These are phyloP conservation scores for Talaromyces sp. DNA, from an alignment of 2,329 filamentous ascomycete species.

Conservation along the genomic window DNA sequence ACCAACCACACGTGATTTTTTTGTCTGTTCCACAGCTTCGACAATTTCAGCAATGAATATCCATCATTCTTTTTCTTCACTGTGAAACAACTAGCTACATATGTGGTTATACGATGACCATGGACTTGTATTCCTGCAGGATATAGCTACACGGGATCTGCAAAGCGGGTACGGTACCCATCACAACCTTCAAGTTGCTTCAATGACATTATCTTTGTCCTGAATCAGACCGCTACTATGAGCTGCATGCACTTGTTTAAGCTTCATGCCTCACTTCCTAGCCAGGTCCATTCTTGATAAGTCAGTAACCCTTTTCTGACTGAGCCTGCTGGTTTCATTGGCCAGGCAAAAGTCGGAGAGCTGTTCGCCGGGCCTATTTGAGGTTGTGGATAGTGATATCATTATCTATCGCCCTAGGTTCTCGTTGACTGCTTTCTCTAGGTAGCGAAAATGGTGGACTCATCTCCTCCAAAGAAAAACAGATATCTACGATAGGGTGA, in stretches of 20 bases:
- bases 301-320: neutral
- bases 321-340: neutral
- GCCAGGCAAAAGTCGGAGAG: neutral
- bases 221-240: neutral
- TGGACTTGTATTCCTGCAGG: neutral
- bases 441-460: no score
- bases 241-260: neutral
- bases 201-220: neutral
- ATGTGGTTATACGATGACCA: neutral
- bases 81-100: no score
- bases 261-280: neutral
- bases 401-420: neutral
- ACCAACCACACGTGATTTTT: conserved; percentile 6
- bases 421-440: no score
- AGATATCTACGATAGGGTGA: no score
- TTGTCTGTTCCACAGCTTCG: neutral
- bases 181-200: neutral
- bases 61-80: no score
- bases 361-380: neutral
- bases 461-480: no score
- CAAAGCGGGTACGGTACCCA: neutral
- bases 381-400: neutral
- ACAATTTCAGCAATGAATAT: no score
- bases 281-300: neutral
- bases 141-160: neutral